Evolutionary conservation across 2,329 filamentous ascomycete genomes (phyloP).

Genomic region (Peltaster fructicola): DNA sequence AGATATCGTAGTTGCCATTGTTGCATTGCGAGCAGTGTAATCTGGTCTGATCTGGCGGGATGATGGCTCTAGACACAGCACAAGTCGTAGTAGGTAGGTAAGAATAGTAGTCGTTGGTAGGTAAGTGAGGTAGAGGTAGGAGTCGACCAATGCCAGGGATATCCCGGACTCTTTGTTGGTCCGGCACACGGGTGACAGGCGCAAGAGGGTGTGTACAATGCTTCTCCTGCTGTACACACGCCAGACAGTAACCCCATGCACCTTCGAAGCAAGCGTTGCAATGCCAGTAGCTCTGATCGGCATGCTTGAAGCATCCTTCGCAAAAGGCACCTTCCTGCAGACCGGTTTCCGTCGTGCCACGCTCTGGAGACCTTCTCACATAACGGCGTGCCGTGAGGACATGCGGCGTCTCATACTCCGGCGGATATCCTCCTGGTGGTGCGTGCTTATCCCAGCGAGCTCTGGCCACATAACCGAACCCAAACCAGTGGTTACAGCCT

Average conservation of each 20-base stretch:
- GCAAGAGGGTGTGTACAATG: constrained; percentile 70
- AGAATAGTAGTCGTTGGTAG: constrained; percentile 25
- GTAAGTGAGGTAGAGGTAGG: constrained; percentile 16
- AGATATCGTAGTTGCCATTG: constrained; percentile 76
- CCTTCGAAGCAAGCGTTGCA: constrained; percentile 77
- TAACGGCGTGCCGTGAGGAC: constrained; percentile 32
- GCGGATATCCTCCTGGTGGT: constrained; percentile 24
- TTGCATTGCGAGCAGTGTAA: constrained; percentile 70
- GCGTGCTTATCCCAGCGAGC: constrained; percentile 21
- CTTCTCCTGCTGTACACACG: constrained; percentile 65
- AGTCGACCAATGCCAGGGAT: too few relatives aligned
- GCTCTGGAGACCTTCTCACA: constrained; percentile 9
- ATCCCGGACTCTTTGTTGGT: neutral
- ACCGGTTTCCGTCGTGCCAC: constrained; percentile 1
- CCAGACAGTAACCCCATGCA: constrained; percentile 86
- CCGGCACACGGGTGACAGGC: too few relatives aligned
- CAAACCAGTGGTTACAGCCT: constrained; percentile 76
- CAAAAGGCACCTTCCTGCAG: constrained; percentile 75
- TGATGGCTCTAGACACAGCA: constrained; percentile 44
- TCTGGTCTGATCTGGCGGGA: constrained; percentile 49
- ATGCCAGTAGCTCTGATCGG: constrained; percentile 79
- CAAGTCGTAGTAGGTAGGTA: constrained; percentile 19
- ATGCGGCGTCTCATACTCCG: constrained; percentile 32
- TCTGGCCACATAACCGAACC: constrained; percentile 61
- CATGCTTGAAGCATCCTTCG: constrained; percentile 51